Conservation (phyloP, 2,329 filamentous ascomycete genomes). For the Penicillium sp. region DNA sequence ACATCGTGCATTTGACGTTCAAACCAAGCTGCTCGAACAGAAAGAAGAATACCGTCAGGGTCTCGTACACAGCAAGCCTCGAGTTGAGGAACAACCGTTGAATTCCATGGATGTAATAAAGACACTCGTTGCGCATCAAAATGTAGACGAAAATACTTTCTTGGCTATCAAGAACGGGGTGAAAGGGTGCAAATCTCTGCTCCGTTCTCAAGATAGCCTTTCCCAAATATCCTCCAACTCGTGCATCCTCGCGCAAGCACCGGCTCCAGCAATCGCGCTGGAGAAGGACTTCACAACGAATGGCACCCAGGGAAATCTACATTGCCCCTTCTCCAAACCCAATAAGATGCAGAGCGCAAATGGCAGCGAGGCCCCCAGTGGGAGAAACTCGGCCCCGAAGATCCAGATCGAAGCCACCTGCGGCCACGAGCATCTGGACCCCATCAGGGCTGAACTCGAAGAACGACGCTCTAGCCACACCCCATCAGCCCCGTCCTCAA, state of each 20-base stretch:
- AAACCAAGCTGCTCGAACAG: slow-evolving; percentile 33
- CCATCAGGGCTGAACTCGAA: slow-evolving; percentile 50
- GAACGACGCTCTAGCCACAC: slow-evolving; percentile 46
- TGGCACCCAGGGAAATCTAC: slow-evolving; percentile 73
- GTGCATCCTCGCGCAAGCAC: slow-evolving; percentile 44
- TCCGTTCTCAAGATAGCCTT: slow-evolving; percentile 29
- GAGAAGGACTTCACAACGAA: slow-evolving; percentile 89
- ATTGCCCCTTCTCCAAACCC: slow-evolving; percentile 72
- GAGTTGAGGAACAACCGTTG: slow-evolving; percentile 55
- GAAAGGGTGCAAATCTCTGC: slow-evolving; percentile 41
- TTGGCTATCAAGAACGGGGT: slow-evolving; percentile 39
- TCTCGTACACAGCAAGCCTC: slow-evolving; percentile 34
- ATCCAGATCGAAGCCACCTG: slow-evolving; percentile 42
- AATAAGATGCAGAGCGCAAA: slow-evolving; percentile 37
- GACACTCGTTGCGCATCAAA: slow-evolving; percentile 57
- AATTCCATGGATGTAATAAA: slow-evolving; percentile 58
- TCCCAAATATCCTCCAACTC: slow-evolving; percentile 36
- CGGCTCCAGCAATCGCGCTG: slow-evolving; percentile 63
- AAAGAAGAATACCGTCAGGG: slow-evolving; percentile 30
- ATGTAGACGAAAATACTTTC: slow-evolving; percentile 58
- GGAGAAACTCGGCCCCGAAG: slow-evolving; percentile 41
- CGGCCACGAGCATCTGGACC: slow-evolving; percentile 58
- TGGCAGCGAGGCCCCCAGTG: slow-evolving; percentile 35
- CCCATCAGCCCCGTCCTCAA: slow-evolving; percentile 43
- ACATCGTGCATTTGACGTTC: slow-evolving; percentile 29